Percentiles rank a stretch among this genome's conserved stretches.
Conservation (phyloP, 2,329 filamentous ascomycete genomes). For the Diaporthe amygdali region DNA sequence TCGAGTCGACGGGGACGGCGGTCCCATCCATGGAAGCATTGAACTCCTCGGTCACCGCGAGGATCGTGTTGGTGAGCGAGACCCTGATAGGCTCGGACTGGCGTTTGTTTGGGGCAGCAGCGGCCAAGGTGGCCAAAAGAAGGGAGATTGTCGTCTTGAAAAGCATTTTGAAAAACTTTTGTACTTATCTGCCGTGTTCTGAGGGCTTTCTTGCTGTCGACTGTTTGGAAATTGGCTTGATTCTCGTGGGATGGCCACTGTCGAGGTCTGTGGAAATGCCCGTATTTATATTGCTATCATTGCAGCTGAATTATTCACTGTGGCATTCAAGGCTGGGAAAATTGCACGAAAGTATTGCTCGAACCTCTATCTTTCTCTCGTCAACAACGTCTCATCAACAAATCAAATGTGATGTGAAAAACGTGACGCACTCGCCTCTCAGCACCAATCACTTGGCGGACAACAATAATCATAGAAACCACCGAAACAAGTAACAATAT, state of each 20-base stretch:
- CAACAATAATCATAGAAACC: not conserved
- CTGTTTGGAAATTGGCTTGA: not conserved
- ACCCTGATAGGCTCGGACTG: not conserved
- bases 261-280: not conserved
- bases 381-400: not conserved
- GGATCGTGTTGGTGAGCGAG: not conserved
- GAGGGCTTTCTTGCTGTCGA: not conserved
- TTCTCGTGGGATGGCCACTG: not conserved
- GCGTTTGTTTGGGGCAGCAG: not conserved
- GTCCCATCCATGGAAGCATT: not conserved
- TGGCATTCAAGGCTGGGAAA: not conserved
- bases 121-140: not conserved
- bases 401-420: too few relatives aligned
- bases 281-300: not conserved
- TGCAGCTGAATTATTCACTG: not conserved
- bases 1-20: not conserved
- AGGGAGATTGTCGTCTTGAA: not conserved
- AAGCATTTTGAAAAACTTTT: not conserved
- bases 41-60: not conserved
- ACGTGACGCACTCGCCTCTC: not conserved
- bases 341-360: not conserved
- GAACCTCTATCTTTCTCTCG: not conserved
- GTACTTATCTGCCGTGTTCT: not conserved
- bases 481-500: not conserved
- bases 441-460: not conserved